Evolutionary conservation across 495 filamentous ascomycete species (phyloP).

Genomic region (Letharia columbiana): DNA sequence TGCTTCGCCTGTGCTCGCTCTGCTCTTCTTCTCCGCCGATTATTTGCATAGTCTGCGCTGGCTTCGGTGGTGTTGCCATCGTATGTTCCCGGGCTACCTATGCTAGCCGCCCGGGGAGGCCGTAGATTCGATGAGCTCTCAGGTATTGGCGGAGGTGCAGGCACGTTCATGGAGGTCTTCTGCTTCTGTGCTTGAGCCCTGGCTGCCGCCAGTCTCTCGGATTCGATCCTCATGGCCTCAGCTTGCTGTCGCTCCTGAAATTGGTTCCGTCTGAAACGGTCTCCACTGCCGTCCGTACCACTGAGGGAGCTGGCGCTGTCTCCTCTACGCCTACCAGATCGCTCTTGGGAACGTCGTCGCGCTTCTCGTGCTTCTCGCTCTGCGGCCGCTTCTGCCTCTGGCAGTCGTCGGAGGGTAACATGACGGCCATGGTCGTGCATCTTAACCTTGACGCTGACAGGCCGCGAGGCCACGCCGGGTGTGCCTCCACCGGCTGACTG

Average conservation of each 20-base stretch:
- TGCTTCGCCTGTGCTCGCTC: constrained; percentile 43
- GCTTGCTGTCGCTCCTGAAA: constrained; percentile 43
- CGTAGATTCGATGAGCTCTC: constrained; percentile 33
- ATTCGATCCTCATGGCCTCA: constrained; percentile 40
- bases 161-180: constrained; percentile 15
- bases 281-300: constrained; percentile 36
- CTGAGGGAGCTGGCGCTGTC: constrained; percentile 41
- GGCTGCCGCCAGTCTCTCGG: constrained; percentile 32
- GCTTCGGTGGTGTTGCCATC: constrained; percentile 43
- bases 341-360: constrained; percentile 38
- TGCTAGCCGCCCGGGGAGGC: constrained; percentile 35
- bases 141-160: constrained; percentile 30
- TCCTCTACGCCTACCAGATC: constrained; percentile 26
- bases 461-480: constrained; percentile 45
- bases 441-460: constrained; percentile 71
- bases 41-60: constrained; percentile 47
- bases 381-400: constrained; percentile 69
- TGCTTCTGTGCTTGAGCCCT: constrained; percentile 21
- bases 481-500: constrained; percentile 25
- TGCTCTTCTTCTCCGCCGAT: constrained; percentile 43
- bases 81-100: constrained; percentile 37
- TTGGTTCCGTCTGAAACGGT: constrained; percentile 46
- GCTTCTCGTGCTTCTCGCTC: constrained; percentile 50
- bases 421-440: constrained; percentile 72
- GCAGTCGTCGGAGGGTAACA: constrained; percentile 71